Evolutionary conservation across 1,139 yeast genomes (phyloP), one percentile per base, ranked within the genome.

Genomic region (Diutina sp.): DNA sequence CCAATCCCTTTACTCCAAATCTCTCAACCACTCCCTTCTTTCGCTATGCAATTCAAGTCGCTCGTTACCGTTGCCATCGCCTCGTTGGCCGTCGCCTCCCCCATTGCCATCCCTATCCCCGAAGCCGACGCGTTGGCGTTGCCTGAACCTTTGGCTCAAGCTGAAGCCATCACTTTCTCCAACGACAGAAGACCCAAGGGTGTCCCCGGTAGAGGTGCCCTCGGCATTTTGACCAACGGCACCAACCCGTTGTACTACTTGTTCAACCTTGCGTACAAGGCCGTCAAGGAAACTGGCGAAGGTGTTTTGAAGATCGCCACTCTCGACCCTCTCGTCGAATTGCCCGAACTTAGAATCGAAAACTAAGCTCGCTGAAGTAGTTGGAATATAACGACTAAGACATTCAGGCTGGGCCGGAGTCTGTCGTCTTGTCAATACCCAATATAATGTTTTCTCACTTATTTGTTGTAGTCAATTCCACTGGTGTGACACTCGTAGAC

Each of bases 21-120:
- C 9, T 9, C 29, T 46, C 30, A 6, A 29, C 51, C 29, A 8
- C 38, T 11, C 4, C 32, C 51, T 46, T 6, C 45, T 14, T 14
- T 46, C 51, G 32, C 25, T 46, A 28, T 47, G 51, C 51, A 47
- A 47, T 47, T 47, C 38, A 47, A 47, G 51, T 25, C 51, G 29
- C 18, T 47, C 51, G 51, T 30, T 47, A 47, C 51, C 51, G 6
- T 47, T 38, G 32, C 51, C 21, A 29, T 47, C 21, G 51, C 51
- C n/a, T 47, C 51, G n/a, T 47, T 47, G 51, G 51, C 51, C n/a
- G 51, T 47, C 14, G 51, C 51, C 35, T 12, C 35, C 7, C 51
- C 51, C 51, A 47, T 47, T 30, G 51, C 50, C 50, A 25, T 18
- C 28, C 30, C 30, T 14, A n/a, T 12, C 9, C 30, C n/a, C 50